These are phyloP conservation scores for Cladobotryum protrusum DNA, from an alignment of 2,329 filamentous ascomycete genomes.

Conservation along the genomic window DNA sequence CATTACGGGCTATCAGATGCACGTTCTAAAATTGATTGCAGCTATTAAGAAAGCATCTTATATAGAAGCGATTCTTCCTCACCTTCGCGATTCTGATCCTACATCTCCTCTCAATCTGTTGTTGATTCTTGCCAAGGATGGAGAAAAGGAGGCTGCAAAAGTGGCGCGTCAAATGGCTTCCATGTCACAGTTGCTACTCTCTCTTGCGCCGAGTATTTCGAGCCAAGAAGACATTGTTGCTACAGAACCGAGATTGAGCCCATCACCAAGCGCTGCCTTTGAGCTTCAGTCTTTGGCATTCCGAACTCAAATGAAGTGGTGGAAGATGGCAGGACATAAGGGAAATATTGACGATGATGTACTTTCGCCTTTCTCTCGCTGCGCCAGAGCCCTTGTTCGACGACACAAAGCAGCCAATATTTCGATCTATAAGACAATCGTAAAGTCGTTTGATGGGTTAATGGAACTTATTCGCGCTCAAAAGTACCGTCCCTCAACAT, in stretches of 20 bases:
- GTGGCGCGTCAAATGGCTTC: constrained; percentile 59
- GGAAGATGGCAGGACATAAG: constrained; percentile 55
- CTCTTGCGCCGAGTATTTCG: constrained; percentile 62
- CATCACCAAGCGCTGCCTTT: constrained; percentile 52
- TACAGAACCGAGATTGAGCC: constrained; percentile 45
- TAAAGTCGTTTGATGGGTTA: constrained; percentile 26
- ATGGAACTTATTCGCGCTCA: constrained; percentile 28
- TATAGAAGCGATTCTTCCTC: constrained; percentile 51
- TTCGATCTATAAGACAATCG: constrained; percentile 32
- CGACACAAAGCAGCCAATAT: constrained; percentile 37
- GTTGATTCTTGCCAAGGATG: constrained; percentile 36
- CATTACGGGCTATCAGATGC: constrained; percentile 58
- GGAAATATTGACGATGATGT: constrained; percentile 59
- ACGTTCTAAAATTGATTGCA: constrained; percentile 57
- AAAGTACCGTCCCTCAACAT: constrained; percentile 26
- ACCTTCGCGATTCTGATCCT: constrained; percentile 45
- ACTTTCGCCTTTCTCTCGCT: constrained; percentile 58
- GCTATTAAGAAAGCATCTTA: constrained; percentile 52
- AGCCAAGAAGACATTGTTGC: constrained; percentile 54
- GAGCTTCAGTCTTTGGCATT: constrained; percentile 60
- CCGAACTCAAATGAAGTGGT: constrained; percentile 56
- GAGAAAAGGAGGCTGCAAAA: constrained; percentile 47
- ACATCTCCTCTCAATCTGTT: constrained; percentile 57
- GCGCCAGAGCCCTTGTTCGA: constrained; percentile 54
- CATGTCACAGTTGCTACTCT: constrained; percentile 58